These are phyloP conservation scores for Ogataea paradorogensis DNA, from an alignment of 805 yeast genomes.

Conservation along the genomic window DNA sequence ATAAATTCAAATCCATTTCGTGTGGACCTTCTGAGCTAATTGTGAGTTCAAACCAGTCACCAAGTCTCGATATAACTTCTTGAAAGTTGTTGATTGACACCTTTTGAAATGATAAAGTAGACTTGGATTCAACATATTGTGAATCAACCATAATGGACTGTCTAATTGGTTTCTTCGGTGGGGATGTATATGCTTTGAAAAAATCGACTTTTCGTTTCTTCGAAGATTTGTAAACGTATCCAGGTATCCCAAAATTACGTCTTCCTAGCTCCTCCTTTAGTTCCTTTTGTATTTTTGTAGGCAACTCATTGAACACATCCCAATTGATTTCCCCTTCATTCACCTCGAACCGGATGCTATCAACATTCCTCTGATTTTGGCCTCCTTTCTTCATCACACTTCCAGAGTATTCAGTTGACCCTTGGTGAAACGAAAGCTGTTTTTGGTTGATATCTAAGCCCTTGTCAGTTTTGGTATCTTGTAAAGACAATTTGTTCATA, in stretches of 20 bases:
- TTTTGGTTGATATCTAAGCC: constrained; percentile 27
- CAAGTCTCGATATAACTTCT: constrained; percentile 13
- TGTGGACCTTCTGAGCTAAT: constrained; percentile 21
- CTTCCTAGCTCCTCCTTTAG: constrained; percentile 49
- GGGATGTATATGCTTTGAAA: constrained; percentile 13
- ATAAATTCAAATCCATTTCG: constrained; percentile 27
- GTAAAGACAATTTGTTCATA: constrained; percentile 54
- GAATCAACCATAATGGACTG: constrained; percentile 8
- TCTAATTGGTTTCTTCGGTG: constrained; percentile 2
- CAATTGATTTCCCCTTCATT: constrained; percentile 47
- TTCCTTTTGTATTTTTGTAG: constrained; percentile 63
- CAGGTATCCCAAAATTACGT: constrained; percentile 29
- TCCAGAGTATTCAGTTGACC: neutral
- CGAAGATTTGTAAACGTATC: constrained; percentile 22
- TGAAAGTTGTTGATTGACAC: constrained; percentile 18
- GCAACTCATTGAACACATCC: constrained; percentile 63
- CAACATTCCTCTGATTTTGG: neutral
- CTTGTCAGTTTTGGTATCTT: constrained; percentile 21
- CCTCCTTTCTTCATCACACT: neutral
- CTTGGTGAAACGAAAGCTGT: constrained; percentile 32
- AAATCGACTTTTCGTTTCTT: constrained; percentile 14
- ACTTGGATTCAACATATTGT: constrained; percentile 8
- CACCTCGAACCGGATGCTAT: constrained; percentile 1
- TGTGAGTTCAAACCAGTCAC: constrained; percentile 27
- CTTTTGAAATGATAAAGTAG: constrained; percentile 25